Conservation (phyloP, 176 grass and related monocot genomes). For the Neostapfia colusana region DNA sequence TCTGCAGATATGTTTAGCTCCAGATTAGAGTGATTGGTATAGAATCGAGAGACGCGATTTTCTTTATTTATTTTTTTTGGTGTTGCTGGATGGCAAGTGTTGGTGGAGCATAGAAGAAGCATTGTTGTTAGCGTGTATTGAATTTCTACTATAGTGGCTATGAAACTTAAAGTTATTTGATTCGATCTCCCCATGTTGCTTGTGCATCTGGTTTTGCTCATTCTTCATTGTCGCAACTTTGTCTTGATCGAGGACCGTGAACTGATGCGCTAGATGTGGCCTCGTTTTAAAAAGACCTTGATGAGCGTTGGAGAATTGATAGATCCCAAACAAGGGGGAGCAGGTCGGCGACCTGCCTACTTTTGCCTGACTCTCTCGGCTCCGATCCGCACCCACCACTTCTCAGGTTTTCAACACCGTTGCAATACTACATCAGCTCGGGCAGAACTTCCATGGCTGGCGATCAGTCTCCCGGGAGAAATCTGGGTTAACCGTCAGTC, state of each 20-base stretch:
- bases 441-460: too few species aligned
- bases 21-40: slow-evolving; percentile 8
- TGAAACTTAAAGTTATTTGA: neutral
- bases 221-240: neutral
- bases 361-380: neutral
- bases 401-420: neutral
- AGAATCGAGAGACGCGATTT: neutral
- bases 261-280: neutral
- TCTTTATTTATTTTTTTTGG: neutral
- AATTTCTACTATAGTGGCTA: neutral
- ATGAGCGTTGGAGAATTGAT: neutral
- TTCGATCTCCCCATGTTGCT: neutral
- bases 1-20: slow-evolving; percentile 27
- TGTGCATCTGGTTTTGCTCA: neutral
- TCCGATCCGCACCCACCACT: neutral
- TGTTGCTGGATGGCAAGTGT: neutral
- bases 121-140: neutral
- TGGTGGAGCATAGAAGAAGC: neutral
- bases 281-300: too few species aligned
- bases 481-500: too few species aligned
- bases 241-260: neutral
- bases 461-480: too few species aligned
- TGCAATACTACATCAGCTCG: too few species aligned
- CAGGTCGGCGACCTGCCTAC: neutral
- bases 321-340: neutral